Percentiles rank a stretch among this genome's conserved stretches.
Conservation (phyloP, 176 grass and related monocot genomes). For the Phoenix dactylifera region DNA sequence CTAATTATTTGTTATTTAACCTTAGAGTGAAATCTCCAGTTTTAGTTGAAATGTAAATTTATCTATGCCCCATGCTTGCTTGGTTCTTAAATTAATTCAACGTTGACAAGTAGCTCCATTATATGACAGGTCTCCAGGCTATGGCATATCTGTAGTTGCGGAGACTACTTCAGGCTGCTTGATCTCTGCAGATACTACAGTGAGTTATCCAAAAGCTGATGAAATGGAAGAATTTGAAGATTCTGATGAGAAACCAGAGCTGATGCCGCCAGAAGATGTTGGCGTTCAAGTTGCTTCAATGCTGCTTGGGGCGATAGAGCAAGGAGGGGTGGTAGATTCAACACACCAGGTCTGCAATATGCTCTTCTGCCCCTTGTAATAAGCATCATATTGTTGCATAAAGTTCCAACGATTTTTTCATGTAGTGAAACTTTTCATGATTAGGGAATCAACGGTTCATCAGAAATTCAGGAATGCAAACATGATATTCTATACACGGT, state of each 20-base stretch:
- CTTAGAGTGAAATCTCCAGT: too few relatives aligned
- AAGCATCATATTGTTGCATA: too few relatives aligned
- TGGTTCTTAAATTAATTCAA: neutral
- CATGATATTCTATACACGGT: too few relatives aligned
- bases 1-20: too few relatives aligned
- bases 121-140: constrained; percentile 72
- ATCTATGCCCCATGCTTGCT: too few relatives aligned
- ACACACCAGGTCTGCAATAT: constrained; percentile 57
- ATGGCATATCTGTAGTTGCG: constrained; percentile 82
- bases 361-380: too few relatives aligned
- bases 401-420: too few relatives aligned
- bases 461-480: too few relatives aligned
- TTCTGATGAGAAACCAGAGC: constrained; percentile 45
- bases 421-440: too few relatives aligned
- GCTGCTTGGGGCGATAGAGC: constrained; percentile 65
- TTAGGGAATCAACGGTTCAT: too few relatives aligned
- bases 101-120: neutral
- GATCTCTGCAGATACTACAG: constrained; percentile 52
- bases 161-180: constrained; percentile 83
- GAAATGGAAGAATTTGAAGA: constrained; percentile 40
- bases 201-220: constrained; percentile 55
- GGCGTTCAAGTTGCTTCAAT: constrained; percentile 75
- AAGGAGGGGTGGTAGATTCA: constrained; percentile 89
- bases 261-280: constrained; percentile 76
- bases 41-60: too few relatives aligned